Base-by-base conservation (phyloP, 2,329 filamentous ascomycete species). In the Nemania sp. region DNA sequence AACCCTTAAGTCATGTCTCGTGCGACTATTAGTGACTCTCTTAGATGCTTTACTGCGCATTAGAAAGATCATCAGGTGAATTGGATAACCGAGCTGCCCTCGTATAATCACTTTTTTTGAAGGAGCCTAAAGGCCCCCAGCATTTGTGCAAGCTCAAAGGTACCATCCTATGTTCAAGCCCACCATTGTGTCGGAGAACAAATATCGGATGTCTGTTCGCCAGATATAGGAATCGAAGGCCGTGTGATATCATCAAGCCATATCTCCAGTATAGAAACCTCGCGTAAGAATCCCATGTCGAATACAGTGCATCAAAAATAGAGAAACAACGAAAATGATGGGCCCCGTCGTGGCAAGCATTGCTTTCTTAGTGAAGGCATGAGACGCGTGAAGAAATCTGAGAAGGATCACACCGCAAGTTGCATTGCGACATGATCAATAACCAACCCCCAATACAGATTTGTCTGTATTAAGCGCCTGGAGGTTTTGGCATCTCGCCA, bases 401-500 rank as follows among this genome's bases (percentile, higher is more conserved):
- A 24, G n/a, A 8, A n/a, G 24, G 41, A 26, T 53, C 20, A 24
- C 22, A 41, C 52, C 13, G 32, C 20, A 27, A 35, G 32, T 26
- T 29, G 24, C n/a, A n/a, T n/a, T n/a, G 53, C 26, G 22, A 35
- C 55, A 55, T 26, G 43, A 22, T 49, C 26, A 43, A 57, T 20
- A 59, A 43, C 43, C 35, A 41, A 53, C 47, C 32, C 57, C 5
- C 53, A 18, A 18, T 1, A 11, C 32, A 52, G 35, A 35, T 29
- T 27, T 35, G n/a, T 10, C 35, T 20, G 52, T 18, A 76, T 71
- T 76, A 81, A 55, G 79, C 78, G 69, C 80, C 80, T 29, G 80
- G 80, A 63, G 80, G 81, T 67, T 81, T 81, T 22, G 78, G 77
- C 59, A 76, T 68, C 51, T 82, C 80, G 60, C 77, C 76, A 68